Percentiles rank a stretch among this genome's conserved stretches.
Conservation (phyloP, 169 alveolate species). For the Cryptosporidium meleagridis region DNA sequence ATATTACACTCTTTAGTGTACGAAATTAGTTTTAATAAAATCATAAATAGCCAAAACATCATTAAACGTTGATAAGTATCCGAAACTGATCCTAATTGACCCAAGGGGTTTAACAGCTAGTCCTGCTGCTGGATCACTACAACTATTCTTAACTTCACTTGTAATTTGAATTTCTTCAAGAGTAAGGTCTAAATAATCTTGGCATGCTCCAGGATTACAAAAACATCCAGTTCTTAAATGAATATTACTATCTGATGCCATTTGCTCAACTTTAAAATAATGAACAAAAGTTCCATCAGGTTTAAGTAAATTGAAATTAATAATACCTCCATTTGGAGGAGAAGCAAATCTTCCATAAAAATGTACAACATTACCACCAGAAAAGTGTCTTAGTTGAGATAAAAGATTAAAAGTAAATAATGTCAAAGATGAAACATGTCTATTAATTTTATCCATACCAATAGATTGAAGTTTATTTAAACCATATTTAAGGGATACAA, state of each 20-base stretch:
- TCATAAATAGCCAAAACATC: conserved; percentile 70
- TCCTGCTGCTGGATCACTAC: conserved; percentile 73
- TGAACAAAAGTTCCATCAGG: conserved; percentile 77
- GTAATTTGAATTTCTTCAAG: conserved; percentile 75
- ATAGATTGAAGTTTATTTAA: conserved; percentile 67
- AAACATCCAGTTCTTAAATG: conserved; percentile 81
- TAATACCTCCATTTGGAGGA: conserved; percentile 76
- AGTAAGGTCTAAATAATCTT: conserved; percentile 76
- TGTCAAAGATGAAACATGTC: conserved; percentile 76
- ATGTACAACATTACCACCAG: conserved; percentile 46
- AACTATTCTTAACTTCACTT: conserved; percentile 70
- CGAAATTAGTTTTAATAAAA: conserved; percentile 62
- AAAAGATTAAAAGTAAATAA: conserved; percentile 15
- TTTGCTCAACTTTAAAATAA: conserved; percentile 75
- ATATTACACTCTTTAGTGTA: background rate
- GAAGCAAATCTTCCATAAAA: conserved; percentile 38
- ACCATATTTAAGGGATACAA: conserved; percentile 77
- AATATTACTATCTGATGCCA: conserved; percentile 74
- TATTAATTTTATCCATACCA: conserved; percentile 75
- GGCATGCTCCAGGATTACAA: conserved; percentile 83
- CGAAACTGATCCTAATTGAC: conserved; percentile 77
- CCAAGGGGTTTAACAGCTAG: conserved; percentile 74
- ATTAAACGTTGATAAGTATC: conserved; percentile 78
- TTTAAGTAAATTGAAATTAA: conserved; percentile 75
- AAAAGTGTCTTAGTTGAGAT: conserved; percentile 52